phyloP scores from a whole-genome alignment of 805 yeast genomes.

The Huiozyma naganishii region DNA sequence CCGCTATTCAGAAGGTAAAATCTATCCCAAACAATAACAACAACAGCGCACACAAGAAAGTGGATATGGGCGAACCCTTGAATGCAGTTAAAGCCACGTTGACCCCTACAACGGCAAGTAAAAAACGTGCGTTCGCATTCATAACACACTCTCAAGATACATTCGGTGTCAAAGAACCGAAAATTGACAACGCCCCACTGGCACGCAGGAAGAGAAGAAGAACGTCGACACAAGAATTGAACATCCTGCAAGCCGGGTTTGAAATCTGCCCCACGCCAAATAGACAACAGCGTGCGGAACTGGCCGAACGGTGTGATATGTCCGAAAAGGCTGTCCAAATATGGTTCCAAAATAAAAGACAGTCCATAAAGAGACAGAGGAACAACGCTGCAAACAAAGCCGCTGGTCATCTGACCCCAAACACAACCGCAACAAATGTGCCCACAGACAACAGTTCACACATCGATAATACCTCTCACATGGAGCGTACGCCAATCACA shows the following conservation, averaged over 20 bases:
- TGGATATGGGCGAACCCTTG: conserved; percentile 23
- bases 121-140: conserved; percentile 56
- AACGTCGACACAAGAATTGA: conserved; percentile 79
- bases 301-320: conserved; percentile 79
- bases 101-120: conserved; percentile 23
- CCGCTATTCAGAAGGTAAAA: neutral
- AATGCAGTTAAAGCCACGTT: conserved; percentile 26
- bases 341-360: conserved; percentile 96
- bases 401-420: neutral
- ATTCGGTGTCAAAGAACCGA: conserved; percentile 71
- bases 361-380: conserved; percentile 52
- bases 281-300: conserved; percentile 59
- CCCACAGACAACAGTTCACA: neutral
- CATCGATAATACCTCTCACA: neutral
- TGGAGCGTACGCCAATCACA: conserved; percentile 3
- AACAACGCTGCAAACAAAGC: conserved; percentile 1
- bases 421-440: neutral
- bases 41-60: conserved; percentile 4
- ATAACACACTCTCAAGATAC: conserved; percentile 89
- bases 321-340: conserved; percentile 96
- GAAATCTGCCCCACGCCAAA: conserved; percentile 71
- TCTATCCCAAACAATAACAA: neutral
- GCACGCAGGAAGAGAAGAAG: conserved; percentile 94
- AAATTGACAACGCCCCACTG: conserved; percentile 80
- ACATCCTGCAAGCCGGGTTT: conserved; percentile 74